Evolutionary conservation across 371 early-diverging fungal genomes (phyloP), one percentile per base, ranked within the genome.

Genomic region (Mortierella sp.): DNA sequence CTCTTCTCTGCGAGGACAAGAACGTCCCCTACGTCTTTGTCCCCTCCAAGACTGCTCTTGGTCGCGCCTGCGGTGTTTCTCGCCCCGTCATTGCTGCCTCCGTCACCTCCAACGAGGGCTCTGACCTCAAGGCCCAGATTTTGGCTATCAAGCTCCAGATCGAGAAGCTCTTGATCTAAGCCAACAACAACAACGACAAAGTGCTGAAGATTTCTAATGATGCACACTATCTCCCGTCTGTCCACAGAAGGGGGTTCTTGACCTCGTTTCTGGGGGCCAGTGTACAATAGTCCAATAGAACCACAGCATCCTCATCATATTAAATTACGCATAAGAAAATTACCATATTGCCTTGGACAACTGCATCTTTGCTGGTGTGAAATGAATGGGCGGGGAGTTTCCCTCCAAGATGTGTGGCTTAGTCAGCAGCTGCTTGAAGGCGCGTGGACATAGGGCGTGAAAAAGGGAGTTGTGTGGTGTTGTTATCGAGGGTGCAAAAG

Each of bases 1-100:
- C 99, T 61, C 94, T 99, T 26, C 92, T 99, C 79, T 99, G 99
- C 92, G 99, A 99, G 92, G 99, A 99, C 91, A 99, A 99, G 96
- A 98, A 98, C 93, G 98, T 99, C 74, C 98, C 98, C 55, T 99
- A 98, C 90, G 98, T 99, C 73, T 98, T 98, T 89, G 97, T 99
- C 71, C 96, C 97, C 72, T 98, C 98, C 88, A 97, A 98, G 94
- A 93, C 92, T 46, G 98, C 99, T 43, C 93, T 99, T 26, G 99
- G 99, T 81, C 97, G 99, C 89, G 99, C 99, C 69, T 99, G 99
- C 90, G 98, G 98, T 88, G 98, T 99, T 46, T 94, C 97, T 57
- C 95, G 99, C 73, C 91, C 98, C 67, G 99, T 99, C 51, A 96
- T 99, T 78, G 95, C 99, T 73, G 91, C 92, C 86, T 96, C 97